Evolutionary conservation across 2,329 filamentous ascomycete species (phyloP).

Genomic region (Talaromyces sp.): DNA sequence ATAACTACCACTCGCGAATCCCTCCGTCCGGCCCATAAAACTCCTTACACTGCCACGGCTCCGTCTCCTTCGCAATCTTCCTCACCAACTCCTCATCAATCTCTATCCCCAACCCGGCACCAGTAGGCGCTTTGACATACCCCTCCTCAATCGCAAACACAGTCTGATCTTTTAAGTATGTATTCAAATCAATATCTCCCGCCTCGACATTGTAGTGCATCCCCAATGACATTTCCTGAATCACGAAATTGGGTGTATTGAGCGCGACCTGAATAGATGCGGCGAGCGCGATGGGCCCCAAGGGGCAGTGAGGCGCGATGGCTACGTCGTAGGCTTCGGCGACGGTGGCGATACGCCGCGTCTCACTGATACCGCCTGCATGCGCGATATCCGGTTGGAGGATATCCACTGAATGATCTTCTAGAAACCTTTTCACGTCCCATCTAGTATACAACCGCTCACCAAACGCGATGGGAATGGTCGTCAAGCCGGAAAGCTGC

Average conservation of each 20-base stretch:
- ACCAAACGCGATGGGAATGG: slow-evolving; percentile 67
- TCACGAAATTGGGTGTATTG: slow-evolving; percentile 63
- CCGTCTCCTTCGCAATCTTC: slow-evolving; percentile 56
- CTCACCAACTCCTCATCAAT: slow-evolving; percentile 68
- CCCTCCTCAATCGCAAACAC: slow-evolving; percentile 68
- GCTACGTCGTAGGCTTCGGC: slow-evolving; percentile 72
- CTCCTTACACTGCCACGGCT: slow-evolving; percentile 64
- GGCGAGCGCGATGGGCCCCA: slow-evolving; percentile 71
- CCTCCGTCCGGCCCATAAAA: slow-evolving; percentile 68
- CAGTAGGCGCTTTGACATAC: slow-evolving; percentile 60
- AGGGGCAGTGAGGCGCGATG: slow-evolving; percentile 70
- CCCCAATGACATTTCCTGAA: slow-evolving; percentile 75
- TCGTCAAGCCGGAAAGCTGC: slow-evolving; percentile 57
- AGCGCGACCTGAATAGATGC: slow-evolving; percentile 68
- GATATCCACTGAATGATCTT: slow-evolving; percentile 67
- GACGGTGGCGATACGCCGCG: slow-evolving; percentile 67
- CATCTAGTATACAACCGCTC: slow-evolving; percentile 70
- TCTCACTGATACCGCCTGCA: slow-evolving; percentile 70
- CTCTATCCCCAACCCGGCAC: slow-evolving; percentile 67
- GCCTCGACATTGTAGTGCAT: slow-evolving; percentile 72
- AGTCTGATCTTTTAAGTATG: slow-evolving; percentile 63
- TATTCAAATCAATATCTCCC: slow-evolving; percentile 63
- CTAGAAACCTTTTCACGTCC: slow-evolving; percentile 71
- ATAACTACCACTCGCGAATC: slow-evolving; percentile 64
- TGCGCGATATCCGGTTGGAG: slow-evolving; percentile 73